phyloP scores from a whole-genome alignment of 345 rosid genomes.

The Aquilaria yunnanensis region DNA sequence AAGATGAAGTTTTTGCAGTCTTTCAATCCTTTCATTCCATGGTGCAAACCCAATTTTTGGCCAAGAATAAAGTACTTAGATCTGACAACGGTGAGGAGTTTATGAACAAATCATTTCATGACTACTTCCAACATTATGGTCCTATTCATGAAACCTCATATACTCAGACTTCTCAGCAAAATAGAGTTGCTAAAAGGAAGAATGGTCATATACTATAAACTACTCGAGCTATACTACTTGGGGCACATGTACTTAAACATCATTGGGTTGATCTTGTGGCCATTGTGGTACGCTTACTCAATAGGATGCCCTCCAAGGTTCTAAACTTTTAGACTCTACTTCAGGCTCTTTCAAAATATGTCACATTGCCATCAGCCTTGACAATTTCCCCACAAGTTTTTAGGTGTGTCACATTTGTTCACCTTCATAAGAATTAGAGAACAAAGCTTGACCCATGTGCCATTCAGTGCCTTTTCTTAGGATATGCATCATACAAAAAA shows the following conservation, averaged over 20 bases:
- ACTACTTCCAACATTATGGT: background rate
- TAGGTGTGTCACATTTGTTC: background rate
- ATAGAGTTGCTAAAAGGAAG: background rate
- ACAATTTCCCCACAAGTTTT: background rate
- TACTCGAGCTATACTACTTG: background rate
- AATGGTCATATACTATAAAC: background rate
- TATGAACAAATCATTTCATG: background rate
- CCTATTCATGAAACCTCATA: background rate
- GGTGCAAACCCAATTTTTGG: background rate
- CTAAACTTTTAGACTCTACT: background rate
- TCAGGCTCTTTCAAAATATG: background rate
- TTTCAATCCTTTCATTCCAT: slow-evolving; percentile 1
- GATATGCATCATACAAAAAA: background rate
- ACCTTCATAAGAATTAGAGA: background rate
- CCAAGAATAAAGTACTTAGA: background rate
- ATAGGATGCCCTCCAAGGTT: background rate
- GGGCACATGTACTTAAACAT: background rate
- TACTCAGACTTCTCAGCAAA: background rate
- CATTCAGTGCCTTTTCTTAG: background rate
- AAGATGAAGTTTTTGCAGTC: background rate
- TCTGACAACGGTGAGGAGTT: background rate
- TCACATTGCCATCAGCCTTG: background rate
- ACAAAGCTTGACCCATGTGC: background rate
- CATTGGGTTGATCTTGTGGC: background rate
- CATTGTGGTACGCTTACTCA: background rate